Conservation (phyloP, 2,329 filamentous ascomycete species). For the Penicillium sp. region DNA sequence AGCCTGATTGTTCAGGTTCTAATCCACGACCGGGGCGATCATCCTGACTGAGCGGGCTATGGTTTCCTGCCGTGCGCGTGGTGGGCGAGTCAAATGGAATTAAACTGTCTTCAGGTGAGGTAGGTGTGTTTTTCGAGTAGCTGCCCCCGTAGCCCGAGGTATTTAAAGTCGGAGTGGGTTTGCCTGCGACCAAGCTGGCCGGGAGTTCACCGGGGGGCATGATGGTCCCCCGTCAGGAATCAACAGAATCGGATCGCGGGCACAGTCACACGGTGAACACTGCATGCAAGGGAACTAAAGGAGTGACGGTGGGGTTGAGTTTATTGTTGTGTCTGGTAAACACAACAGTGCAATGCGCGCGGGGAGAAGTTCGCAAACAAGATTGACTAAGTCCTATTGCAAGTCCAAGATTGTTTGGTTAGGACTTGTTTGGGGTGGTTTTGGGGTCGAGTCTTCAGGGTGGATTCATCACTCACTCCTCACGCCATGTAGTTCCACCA, state of each 20-base stretch:
- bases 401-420: neutral
- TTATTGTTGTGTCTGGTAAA: neutral
- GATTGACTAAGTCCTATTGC: neutral
- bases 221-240: constrained; percentile 29
- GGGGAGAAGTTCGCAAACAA: neutral
- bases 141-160: constrained; percentile 36
- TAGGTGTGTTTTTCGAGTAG: constrained; percentile 41
- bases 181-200: constrained; percentile 45
- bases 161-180: constrained; percentile 40
- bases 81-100: constrained; percentile 38
- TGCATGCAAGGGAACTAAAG: constrained; percentile 18
- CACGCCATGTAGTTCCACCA: constrained; percentile 22
- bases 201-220: constrained; percentile 47
- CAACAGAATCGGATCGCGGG: constrained; percentile 9
- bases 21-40: constrained; percentile 31
- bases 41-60: constrained; percentile 31
- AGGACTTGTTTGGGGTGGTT: neutral
- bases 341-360: neutral
- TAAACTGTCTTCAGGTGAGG: constrained; percentile 40
- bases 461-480: constrained; percentile 17
- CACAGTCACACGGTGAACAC: constrained; percentile 8
- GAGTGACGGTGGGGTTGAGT: neutral
- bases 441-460: neutral
- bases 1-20: constrained; percentile 34
- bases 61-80: constrained; percentile 29